Conservation (phyloP, 2,329 filamentous ascomycete genomes). For the Aureobasidium melanogenum region DNA sequence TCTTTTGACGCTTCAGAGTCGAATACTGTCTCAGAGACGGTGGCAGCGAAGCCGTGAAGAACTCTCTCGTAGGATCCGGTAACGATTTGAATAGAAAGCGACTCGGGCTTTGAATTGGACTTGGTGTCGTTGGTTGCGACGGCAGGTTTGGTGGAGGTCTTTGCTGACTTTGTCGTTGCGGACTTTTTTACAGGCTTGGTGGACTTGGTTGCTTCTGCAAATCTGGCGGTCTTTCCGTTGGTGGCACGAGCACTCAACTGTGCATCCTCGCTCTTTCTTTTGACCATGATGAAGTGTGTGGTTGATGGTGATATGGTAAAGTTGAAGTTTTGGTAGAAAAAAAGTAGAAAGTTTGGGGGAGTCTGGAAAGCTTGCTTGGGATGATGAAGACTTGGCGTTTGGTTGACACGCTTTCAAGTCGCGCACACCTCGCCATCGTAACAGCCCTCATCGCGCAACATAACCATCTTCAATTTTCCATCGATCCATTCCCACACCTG, state of each 20-base stretch:
- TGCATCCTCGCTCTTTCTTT: constrained; percentile 17
- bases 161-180: neutral
- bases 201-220: neutral
- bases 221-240: constrained; percentile 4
- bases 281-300: constrained; percentile 15
- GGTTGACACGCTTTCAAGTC: neutral
- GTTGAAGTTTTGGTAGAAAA: neutral
- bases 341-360: neutral
- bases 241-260: neutral
- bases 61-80: constrained; percentile 91
- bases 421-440: neutral
- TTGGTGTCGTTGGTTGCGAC: neutral
- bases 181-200: constrained; percentile 2
- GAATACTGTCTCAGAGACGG: constrained; percentile 40
- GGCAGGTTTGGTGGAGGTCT: neutral
- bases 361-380: neutral
- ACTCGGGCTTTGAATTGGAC: neutral
- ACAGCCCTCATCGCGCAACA: constrained; percentile 1
- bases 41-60: constrained; percentile 82
- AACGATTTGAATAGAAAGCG: constrained; percentile 65
- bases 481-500: constrained; percentile 3
- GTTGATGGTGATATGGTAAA: neutral
- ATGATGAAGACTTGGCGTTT: neutral
- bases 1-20: constrained; percentile 16
- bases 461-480: constrained; percentile 3